Evolutionary conservation across 1,139 yeast species (phyloP), one percentile per base, ranked within the genome.

Genomic region (Hemisphaericaspora subhashii): DNA sequence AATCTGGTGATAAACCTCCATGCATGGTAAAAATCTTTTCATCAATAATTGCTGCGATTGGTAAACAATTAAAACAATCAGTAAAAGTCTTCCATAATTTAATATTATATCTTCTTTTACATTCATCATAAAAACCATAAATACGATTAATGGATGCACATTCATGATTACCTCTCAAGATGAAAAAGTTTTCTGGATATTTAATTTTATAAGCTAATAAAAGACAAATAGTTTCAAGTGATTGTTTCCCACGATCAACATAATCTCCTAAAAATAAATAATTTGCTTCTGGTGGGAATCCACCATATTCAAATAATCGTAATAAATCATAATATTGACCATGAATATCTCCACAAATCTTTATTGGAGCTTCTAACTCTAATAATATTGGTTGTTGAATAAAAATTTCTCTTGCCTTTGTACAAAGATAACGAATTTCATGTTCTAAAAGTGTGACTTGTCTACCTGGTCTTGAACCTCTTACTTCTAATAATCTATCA

Each of bases 201-300:
- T 90, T 92, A 66, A 90, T 92, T 71, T 90, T 90, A 72, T 92
- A 90, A 38, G 97, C 97, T 62, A 90, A 77, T 55, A 90, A 73
- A 50, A 90, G 72, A 64, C 97, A 89, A 57, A 90, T 90, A 13
- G 98, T 90, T 66, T 90, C 98, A 53, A 90, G 72, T 25, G 96
- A 86, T 71, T 90, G 98, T 64, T 89, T 90, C 56, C 98, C 98
- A 75, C 98, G 83, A 72, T 90, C 98, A 51, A 90, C 98, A 60
- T 90, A 90, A 68, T 90, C 98, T 48, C 98, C 98, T 47, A 92
- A 71, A 61, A 92, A 92, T 55, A 90, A 74, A 66, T 90, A 90
- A 69, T 90, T 90, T 22, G 97, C 95, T 64, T 89, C 96, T n/a
- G 98, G 98, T 3, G 98, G 98, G 74, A 90, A 92, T 5, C 98